Evolutionary conservation across 2,329 filamentous ascomycete genomes (phyloP).

Genomic region (Torrubiella hemipterigena): DNA sequence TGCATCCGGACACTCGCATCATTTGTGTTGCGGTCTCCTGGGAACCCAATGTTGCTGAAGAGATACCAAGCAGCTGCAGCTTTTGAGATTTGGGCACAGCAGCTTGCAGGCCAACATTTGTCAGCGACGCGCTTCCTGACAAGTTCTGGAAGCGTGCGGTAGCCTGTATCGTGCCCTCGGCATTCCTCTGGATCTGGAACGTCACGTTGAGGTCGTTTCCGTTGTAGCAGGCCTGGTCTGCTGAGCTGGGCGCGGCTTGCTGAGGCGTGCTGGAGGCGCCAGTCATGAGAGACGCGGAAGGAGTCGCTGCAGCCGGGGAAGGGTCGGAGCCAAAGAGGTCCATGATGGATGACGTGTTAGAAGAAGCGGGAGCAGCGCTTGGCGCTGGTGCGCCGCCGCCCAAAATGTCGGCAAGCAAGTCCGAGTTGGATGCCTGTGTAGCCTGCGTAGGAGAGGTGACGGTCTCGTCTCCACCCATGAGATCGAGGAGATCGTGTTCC

Average conservation of each 20-base stretch:
- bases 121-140: constrained; percentile 52
- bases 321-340: constrained; percentile 60
- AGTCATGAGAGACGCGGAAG: constrained; percentile 36
- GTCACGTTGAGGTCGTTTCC: constrained; percentile 75
- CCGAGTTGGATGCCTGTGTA: constrained; percentile 60
- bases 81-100: constrained; percentile 96
- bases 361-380: constrained; percentile 38
- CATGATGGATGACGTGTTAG: constrained; percentile 67
- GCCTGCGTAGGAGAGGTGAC: constrained; percentile 34
- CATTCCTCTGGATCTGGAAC: constrained; percentile 73
- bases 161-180: constrained; percentile 69
- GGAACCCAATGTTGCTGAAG: constrained; percentile 60
- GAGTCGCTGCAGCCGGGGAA: constrained; percentile 19
- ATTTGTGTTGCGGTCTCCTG: constrained; percentile 79
- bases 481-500: constrained; percentile 83
- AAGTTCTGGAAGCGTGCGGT: constrained; percentile 74
- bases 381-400: constrained; percentile 50
- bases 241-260: constrained; percentile 26
- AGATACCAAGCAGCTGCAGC: constrained; percentile 82
- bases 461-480: constrained; percentile 80
- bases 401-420: constrained; percentile 84
- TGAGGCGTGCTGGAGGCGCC: constrained; percentile 30
- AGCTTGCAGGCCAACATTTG: constrained; percentile 75
- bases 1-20: constrained; percentile 77
- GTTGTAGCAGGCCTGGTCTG: constrained; percentile 64